Percentiles rank a stretch among this genome's conserved stretches.
Evolutionary conservation across 2,329 filamentous ascomycete species (phyloP).

Genomic region (Lasiodiplodia citricola): DNA sequence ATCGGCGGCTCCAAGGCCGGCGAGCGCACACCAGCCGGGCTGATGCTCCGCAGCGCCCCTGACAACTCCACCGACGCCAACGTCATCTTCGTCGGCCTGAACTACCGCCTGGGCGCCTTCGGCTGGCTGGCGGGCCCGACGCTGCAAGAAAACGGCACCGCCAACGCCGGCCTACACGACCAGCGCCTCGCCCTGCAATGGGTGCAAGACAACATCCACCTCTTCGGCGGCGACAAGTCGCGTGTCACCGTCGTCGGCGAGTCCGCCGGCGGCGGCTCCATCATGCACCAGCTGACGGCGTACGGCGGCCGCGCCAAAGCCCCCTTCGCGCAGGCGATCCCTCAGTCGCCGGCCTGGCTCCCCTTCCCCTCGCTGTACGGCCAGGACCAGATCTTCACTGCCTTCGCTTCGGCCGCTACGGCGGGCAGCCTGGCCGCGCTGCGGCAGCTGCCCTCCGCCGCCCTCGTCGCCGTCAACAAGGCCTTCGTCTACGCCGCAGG

Average conservation of each 20-base stretch:
- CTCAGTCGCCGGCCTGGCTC: constrained; percentile 50
- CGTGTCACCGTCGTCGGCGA: constrained; percentile 56
- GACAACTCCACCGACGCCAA: constrained; percentile 32
- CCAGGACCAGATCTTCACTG: constrained; percentile 47
- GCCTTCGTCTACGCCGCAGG: constrained; percentile 43
- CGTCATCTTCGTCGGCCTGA: constrained; percentile 54
- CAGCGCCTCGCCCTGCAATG: constrained; percentile 60
- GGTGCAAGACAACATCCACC: constrained; percentile 57
- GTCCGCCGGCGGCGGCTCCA: constrained; percentile 59
- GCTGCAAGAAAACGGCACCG: constrained; percentile 49
- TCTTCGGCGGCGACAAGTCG: constrained; percentile 58
- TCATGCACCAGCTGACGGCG: constrained; percentile 62
- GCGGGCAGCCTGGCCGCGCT: constrained; percentile 53
- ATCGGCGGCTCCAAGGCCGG: constrained; percentile 47
- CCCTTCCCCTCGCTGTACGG: constrained; percentile 35
- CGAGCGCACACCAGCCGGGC: constrained; percentile 42
- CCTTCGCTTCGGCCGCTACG: constrained; percentile 49
- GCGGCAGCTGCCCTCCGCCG: constrained; percentile 45
- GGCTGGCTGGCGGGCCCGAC: constrained; percentile 55
- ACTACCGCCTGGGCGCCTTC: constrained; percentile 57
- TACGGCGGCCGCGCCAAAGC: constrained; percentile 49
- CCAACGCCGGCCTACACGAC: constrained; percentile 57
- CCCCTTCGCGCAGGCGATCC: constrained; percentile 54
- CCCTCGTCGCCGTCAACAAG: constrained; percentile 51
- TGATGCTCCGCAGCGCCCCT: constrained; percentile 38